phyloP scores from a whole-genome alignment of 352 stramenopile species.

The Globisporangium ultimum region DNA sequence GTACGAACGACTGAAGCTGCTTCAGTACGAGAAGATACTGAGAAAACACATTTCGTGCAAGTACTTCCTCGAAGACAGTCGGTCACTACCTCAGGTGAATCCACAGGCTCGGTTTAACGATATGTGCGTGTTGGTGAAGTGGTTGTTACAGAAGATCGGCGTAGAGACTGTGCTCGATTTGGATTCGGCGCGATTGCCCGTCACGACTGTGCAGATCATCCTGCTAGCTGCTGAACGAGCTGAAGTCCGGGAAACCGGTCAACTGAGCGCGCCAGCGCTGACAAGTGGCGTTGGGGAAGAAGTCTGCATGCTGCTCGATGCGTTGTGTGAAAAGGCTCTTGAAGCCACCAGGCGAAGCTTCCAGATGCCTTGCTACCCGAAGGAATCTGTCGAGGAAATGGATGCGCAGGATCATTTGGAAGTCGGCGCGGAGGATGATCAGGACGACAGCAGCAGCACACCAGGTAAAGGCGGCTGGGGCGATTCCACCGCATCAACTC shows the following conservation, averaged over 20 bases:
- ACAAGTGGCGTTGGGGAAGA: slow-evolving; percentile 37
- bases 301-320: slow-evolving; percentile 53
- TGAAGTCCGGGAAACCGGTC: slow-evolving; percentile 25
- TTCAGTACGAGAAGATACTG: slow-evolving; percentile 40
- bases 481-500: slow-evolving; percentile 30
- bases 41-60: slow-evolving; percentile 36
- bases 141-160: slow-evolving; percentile 36
- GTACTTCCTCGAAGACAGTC: slow-evolving; percentile 34
- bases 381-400: slow-evolving; percentile 38
- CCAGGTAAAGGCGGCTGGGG: slow-evolving; percentile 9
- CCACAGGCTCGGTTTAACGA: slow-evolving; percentile 43
- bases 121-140: slow-evolving; percentile 36
- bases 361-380: slow-evolving; percentile 26
- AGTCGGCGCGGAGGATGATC: slow-evolving; percentile 29
- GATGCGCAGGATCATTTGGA: slow-evolving; percentile 44
- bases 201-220: slow-evolving; percentile 40
- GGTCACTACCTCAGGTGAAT: slow-evolving; percentile 10
- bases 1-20: slow-evolving; percentile 64
- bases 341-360: slow-evolving; percentile 14
- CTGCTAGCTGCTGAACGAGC: slow-evolving; percentile 47
- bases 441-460: slow-evolving; percentile 1
- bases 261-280: slow-evolving; percentile 39
- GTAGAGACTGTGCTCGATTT: slow-evolving; percentile 18
- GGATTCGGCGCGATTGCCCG: slow-evolving; percentile 13
- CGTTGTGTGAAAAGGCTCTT: slow-evolving; percentile 38